Base-by-base conservation (phyloP, 352 stramenopile genomes). In the Pythium aphanidermatum region DNA sequence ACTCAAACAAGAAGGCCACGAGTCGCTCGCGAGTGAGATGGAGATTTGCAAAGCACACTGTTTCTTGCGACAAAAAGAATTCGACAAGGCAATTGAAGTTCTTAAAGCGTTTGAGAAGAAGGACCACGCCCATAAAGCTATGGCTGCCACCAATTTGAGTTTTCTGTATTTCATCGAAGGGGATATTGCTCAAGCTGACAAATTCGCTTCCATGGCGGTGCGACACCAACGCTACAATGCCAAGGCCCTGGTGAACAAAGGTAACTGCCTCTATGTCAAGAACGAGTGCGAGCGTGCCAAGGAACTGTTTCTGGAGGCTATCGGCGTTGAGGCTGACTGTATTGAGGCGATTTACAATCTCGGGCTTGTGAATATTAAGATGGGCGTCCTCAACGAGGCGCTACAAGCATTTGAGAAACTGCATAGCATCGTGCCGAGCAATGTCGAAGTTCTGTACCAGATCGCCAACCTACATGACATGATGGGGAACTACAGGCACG, bases 291-390 rank as follows among this genome's bases (percentile, higher is more conserved):
- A 90, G 48, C 72, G 81, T 17, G 95, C 96, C 10, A 98, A 97
- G 47, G 86, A 98, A 57, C 59, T 98, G 11, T 98, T 97, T 47
- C 72, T 99, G 12, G 96, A 98, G 58, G 95, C 93, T 7, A 92
- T 92, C 13, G 80, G 80, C 20, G 89, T 98, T 17, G 89, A 98
- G 72, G 87, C 88, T 10, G 87, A 97, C 66, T 97, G 90, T 46
- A 89, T 94, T 19, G 90, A 98, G 60, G 92, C 95, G 9, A 98
- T 98, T 39, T 99, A 96, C 70, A 98, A 98, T 51, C 79, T 99
- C 11, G 95, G 95, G 0, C 59, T 90, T 11, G 83, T 89, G 32
- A 91, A 92, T 50, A 90, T 88, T 48, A 85, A 92, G 58, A 89
- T 96, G 68, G 81, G 79, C 10, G 71, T 94, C 16, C 55, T 92